phyloP scores from a whole-genome alignment of 163 green algal species.

The Prototheca wickerhamii region DNA sequence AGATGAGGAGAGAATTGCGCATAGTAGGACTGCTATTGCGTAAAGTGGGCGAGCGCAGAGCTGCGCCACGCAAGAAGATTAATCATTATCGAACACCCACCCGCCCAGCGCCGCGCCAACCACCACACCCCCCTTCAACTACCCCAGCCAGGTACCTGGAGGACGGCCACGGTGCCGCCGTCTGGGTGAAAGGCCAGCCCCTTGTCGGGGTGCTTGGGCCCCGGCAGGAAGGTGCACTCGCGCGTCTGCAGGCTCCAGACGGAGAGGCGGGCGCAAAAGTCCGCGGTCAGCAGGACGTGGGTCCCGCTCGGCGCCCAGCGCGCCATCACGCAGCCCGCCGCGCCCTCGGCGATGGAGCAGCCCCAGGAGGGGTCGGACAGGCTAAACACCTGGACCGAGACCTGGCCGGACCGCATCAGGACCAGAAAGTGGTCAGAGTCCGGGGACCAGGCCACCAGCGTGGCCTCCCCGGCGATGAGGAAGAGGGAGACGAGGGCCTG shows the following conservation, averaged over 20 bases:
- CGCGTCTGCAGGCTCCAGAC: conserved; percentile 65
- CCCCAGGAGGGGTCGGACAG: conserved; percentile 41
- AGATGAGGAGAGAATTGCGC: not conserved
- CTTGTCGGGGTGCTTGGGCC: conserved; percentile 52
- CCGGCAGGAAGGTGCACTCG: conserved; percentile 48
- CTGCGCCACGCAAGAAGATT: too few relatives aligned
- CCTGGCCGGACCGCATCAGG: conserved; percentile 45
- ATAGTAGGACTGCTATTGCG: too few relatives aligned
- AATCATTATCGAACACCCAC: not conserved
- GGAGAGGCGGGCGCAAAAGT: conserved; percentile 65
- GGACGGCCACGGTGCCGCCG: conserved; percentile 54
- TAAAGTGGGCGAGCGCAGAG: not conserved
- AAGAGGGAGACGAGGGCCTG: conserved; percentile 68
- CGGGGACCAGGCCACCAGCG: conserved; percentile 57
- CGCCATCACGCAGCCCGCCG: conserved; percentile 52
- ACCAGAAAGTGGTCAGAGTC: conserved; percentile 40
- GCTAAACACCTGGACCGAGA: conserved; percentile 53
- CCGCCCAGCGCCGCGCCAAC: not conserved
- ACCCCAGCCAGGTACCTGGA: conserved; percentile 41
- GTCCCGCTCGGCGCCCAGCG: conserved; percentile 60
- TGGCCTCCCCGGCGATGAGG: conserved; percentile 69
- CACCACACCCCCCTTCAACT: not conserved
- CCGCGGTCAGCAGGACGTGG: conserved; percentile 58
- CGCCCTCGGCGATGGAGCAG: conserved; percentile 72
- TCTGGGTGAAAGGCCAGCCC: conserved; percentile 58